A percentile compares a stretch with the other conserved stretches of the same genome.
These are phyloP conservation scores for Cucurbita argyrosperma DNA, from an alignment of 306 rosid genomes.

Conservation along the genomic window DNA sequence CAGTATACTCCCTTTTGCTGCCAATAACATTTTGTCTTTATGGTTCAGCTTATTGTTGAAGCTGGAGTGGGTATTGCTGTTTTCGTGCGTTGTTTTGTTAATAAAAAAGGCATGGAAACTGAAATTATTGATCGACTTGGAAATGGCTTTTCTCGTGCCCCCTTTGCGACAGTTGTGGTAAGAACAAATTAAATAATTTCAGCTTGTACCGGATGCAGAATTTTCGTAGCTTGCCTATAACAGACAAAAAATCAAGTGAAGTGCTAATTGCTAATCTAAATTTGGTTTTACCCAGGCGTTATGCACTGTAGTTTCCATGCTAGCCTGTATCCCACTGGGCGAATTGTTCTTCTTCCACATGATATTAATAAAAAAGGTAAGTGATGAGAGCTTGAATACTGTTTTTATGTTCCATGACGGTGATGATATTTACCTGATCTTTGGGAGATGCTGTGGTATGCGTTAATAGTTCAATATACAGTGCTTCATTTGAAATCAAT, in stretches of 20 bases:
- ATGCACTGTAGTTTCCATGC: conserved; percentile 78
- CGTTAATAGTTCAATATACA: background rate
- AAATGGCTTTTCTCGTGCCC: conserved; percentile 93
- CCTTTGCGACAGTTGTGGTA: conserved; percentile 92
- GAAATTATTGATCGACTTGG: conserved; percentile 88
- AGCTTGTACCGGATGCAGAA: background rate
- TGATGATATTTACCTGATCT: background rate
- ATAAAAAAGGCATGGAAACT: conserved; percentile 74
- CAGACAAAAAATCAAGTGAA: conserved; percentile 1
- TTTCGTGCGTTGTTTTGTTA: conserved; percentile 80
- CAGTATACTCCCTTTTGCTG: background rate
- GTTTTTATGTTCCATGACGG: background rate
- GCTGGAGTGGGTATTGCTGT: conserved; percentile 91
- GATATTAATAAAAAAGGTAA: conserved; percentile 90
- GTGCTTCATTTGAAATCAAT: background rate
- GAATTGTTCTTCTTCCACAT: conserved; percentile 98
- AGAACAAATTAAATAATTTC: conserved; percentile 6
- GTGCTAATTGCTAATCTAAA: conserved; percentile 16
- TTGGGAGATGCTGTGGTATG: background rate
- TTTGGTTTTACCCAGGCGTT: conserved; percentile 45
- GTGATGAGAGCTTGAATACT: conserved; percentile 19
- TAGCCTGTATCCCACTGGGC: conserved; percentile 84
- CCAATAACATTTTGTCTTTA: background rate
- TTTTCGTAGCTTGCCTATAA: background rate
- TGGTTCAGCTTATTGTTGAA: conserved; percentile 71